A percentile compares a stretch with the other conserved stretches of the same genome.
phyloP scores from a whole-genome alignment of 257 asterid species.

The Ilex aquifolium region DNA sequence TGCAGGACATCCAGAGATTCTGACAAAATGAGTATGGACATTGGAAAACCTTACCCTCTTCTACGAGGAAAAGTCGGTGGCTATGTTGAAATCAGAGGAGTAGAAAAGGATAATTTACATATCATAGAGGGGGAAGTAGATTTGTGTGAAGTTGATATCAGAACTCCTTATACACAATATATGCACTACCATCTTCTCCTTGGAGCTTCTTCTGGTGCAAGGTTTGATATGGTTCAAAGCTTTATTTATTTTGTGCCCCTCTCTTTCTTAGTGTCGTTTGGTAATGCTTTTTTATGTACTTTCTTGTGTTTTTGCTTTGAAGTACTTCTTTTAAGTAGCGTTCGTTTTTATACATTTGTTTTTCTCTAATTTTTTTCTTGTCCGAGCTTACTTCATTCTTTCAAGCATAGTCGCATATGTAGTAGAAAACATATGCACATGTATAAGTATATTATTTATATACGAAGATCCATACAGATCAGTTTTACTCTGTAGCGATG shows the following conservation, averaged over 20 bases:
- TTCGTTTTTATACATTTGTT: no score
- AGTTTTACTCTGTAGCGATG: no score
- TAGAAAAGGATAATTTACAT: constrained; percentile 35
- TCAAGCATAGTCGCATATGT: no score
- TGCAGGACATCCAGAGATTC: not conserved
- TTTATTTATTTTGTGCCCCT: not conserved
- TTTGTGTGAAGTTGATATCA: constrained; percentile 33
- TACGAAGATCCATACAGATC: no score
- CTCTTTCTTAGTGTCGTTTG: no score
- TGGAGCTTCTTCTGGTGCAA: constrained; percentile 57
- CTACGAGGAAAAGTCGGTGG: constrained; percentile 43
- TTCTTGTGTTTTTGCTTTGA: no score
- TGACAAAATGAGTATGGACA: not conserved
- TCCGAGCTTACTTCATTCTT: no score
- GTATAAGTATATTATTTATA: no score
- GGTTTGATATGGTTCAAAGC: constrained; percentile 15
- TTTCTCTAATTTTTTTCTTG: no score
- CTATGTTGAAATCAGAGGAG: constrained; percentile 21
- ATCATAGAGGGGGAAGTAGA: constrained; percentile 43
- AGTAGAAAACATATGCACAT: no score
- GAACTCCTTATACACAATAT: constrained; percentile 56
- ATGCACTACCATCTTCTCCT: constrained; percentile 46
- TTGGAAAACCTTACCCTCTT: constrained; percentile 9
- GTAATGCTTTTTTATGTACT: no score
- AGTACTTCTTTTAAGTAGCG: no score